These are phyloP conservation scores for Protea cynaroides DNA, from an alignment of 164 flowering plant genomes.

Conservation along the genomic window DNA sequence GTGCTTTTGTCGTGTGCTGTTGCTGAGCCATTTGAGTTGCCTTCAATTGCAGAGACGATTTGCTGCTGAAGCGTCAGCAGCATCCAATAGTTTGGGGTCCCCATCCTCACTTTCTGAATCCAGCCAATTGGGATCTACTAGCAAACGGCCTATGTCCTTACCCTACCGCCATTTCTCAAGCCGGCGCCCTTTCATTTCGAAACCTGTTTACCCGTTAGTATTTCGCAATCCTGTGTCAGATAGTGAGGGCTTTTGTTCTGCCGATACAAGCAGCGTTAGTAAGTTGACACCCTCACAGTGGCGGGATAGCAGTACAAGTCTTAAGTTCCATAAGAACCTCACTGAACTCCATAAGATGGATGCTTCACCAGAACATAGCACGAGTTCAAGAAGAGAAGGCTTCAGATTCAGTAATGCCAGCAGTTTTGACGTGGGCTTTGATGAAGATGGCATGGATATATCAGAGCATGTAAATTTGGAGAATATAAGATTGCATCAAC, in stretches of 20 bases:
- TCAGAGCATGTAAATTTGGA: constrained; percentile 21
- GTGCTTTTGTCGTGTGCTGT: background rate
- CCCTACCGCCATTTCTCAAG: constrained; percentile 21
- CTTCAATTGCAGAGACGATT: constrained; percentile 22
- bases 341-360: constrained; percentile 31
- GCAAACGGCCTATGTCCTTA: constrained; percentile 23
- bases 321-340: constrained; percentile 31
- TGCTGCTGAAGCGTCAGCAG: constrained; percentile 20
- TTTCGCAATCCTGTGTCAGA: constrained; percentile 42
- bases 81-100: constrained; percentile 29
- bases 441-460: constrained; percentile 31
- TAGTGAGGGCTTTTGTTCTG: constrained; percentile 21
- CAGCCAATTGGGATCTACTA: constrained; percentile 26
- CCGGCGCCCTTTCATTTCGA: constrained; percentile 34
- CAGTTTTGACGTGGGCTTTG: constrained; percentile 37
- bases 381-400: constrained; percentile 42
- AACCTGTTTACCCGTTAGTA: constrained; percentile 43
- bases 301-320: constrained; percentile 21
- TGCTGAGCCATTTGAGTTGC: background rate
- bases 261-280: constrained; percentile 19
- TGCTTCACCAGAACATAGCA: constrained; percentile 34
- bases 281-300: constrained; percentile 27
- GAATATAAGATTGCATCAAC: constrained; percentile 16
- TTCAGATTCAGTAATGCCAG: constrained; percentile 47
- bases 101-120: constrained; percentile 41